Evolutionary conservation across 805 yeast genomes (phyloP), one percentile per base, ranked within the genome.

Genomic region (Komagataella pseudopastoris): DNA sequence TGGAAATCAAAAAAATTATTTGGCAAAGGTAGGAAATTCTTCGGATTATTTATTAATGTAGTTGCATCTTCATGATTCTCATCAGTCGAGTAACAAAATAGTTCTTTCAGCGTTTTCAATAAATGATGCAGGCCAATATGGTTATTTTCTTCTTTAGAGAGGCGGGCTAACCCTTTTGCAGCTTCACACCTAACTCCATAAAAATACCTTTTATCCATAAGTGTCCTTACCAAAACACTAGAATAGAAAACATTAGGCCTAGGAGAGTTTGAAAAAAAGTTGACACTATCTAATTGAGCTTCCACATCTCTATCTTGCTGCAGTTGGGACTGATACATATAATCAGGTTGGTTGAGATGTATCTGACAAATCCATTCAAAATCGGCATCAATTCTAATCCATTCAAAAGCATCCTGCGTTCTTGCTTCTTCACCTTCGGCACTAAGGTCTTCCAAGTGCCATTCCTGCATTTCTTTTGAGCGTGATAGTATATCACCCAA

Each of bases 301-400:
- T 89, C 96, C 17, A 93, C 95, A 61, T 93, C 99, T 55, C 96
- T 71, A 66, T 93, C 99, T 62, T 89, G 95, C 58, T 87, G 93
- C 30, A 93, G 68, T 61, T 93, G 99, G 0, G 98, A 87, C 1
- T 88, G 86, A 63, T 78, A 93, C 97, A 93, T 93, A 61, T 88
- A 85, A 59, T 89, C 97, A 0, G 96, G 95, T 65, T 90, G 96
- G 58, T 83, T 87, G 39, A 93, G 79, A 53, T 80, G 75, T 20
- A 88, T 71, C 56, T 78, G 79, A 54, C 95, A 88, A 49, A 93
- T 84, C 99, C 99, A 93, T 64, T 93, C 99, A 60, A 84, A 86
- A 64, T 93, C 99, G 0, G 97, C 90, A 67, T 93, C 99, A n/a
- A 91, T 87, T 58, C 99, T 74, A 44, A 93, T 75, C 99, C 99